Evolutionary conservation across 805 yeast species (phyloP), one percentile per base, ranked within the genome.

Genomic region (Nakazawaea ambrosiae): DNA sequence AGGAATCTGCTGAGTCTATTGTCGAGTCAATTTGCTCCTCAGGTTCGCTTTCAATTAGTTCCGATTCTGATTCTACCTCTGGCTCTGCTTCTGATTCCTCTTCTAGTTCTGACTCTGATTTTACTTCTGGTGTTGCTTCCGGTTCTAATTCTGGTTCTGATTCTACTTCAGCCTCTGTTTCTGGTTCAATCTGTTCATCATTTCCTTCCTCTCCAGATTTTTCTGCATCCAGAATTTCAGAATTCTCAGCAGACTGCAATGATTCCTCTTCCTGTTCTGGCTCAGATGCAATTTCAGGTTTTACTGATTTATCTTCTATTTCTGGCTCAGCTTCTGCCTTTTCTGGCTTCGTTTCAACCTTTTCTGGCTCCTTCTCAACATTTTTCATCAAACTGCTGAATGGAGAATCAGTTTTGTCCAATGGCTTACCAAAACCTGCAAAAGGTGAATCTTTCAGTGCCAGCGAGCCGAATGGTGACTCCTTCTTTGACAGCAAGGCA

Each of bases 381-480:
- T 16, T 24, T 18, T 27, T 27, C 20, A 11, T 20, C 27, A 20
- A 8, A 4, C 25, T 11, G 8, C 25, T 11, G 11, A 22, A 22
- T 22, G 25, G 25, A 8, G 25, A 22, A 8, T 22, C 25, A 22
- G 25, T 8, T 22, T 22, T 22, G 10, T 11, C 28, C 14, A n/a
- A 50, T 32, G 48, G 45, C 1, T n/a, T n/a, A n/a, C 50, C 32
- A 20, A 50, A 54, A 35, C 50, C 53, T 15, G 57, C 42, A 49
- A 48, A 3, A 41, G 11, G 25, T 36, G 16, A 41, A 19, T 10
- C 33, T 24, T 12, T 18, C 16, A 15, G 39, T 20, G 11, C 51
- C 53, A 37, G 48, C 26, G 25, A 22, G 8, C 25, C 25, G 11
- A n/a, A n/a, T n/a, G n/a, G n/a, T n/a, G 16, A n/a, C 12, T n/a